phyloP scores from a whole-genome alignment of 116 monocot genomes.

The Phalaenopsis hybrid region DNA sequence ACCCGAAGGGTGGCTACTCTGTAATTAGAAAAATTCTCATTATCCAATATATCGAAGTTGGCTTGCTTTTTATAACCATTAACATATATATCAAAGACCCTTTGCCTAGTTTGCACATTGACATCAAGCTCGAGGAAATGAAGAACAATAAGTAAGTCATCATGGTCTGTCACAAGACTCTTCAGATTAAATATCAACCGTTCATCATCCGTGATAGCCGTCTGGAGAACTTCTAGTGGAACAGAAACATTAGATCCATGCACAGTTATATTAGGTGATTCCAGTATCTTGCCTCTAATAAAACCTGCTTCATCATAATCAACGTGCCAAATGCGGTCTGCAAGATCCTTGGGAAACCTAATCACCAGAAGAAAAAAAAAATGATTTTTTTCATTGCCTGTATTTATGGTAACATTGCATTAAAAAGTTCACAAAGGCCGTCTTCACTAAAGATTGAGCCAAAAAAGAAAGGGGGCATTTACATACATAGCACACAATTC shows the following conservation, averaged over 20 bases:
- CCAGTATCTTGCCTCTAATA: not conserved
- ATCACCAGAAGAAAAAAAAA: not conserved
- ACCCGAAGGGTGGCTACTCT: slow-evolving; percentile 11
- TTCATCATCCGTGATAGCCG: slow-evolving; percentile 14
- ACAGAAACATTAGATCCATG: slow-evolving; percentile 14
- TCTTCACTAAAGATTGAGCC: not conserved
- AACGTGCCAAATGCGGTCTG: slow-evolving; percentile 25
- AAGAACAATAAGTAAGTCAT: slow-evolving; percentile 19
- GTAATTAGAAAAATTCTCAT: slow-evolving; percentile 13
- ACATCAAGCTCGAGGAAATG: slow-evolving; percentile 29
- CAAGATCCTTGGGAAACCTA: slow-evolving; percentile 30
- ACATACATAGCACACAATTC: no score
- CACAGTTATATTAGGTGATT: slow-evolving; percentile 9
- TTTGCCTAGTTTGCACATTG: slow-evolving; percentile 17
- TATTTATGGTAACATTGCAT: not conserved
- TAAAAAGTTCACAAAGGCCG: not conserved
- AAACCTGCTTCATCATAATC: slow-evolving; percentile 9
- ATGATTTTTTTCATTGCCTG: not conserved
- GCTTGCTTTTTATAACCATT: slow-evolving; percentile 21
- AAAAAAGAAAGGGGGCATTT: not conserved
- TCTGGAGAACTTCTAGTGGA: slow-evolving; percentile 34
- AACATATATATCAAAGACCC: slow-evolving; percentile 29
- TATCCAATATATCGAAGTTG: slow-evolving; percentile 27
- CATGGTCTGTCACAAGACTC: slow-evolving; percentile 9
- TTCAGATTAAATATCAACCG: slow-evolving; percentile 21